Conservation (phyloP, 2,329 filamentous ascomycete species). For the Pezicula carpinea region DNA sequence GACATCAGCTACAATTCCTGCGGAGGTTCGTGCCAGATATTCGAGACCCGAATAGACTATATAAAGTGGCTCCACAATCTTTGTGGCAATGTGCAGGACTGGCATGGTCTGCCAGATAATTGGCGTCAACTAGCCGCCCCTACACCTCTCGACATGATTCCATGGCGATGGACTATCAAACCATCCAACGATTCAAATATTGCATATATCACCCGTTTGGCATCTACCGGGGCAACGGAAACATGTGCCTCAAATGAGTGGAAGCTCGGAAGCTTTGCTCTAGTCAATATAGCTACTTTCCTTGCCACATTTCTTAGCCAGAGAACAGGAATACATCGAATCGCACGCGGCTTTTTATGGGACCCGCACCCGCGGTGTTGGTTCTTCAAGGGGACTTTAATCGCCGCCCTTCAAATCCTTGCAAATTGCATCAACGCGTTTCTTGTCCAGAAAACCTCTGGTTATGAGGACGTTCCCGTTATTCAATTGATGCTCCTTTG, state of each 20-base stretch:
- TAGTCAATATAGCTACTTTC: slow-evolving; percentile 2
- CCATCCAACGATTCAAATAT: slow-evolving; percentile 8
- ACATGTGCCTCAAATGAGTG: slow-evolving; percentile 20
- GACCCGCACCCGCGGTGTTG: no score
- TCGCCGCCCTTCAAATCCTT: no score
- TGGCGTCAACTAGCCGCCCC: slow-evolving; percentile 20
- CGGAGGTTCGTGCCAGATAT: slow-evolving; percentile 24
- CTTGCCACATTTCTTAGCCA: no score
- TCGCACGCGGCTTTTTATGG: no score
- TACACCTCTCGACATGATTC: slow-evolving; percentile 26
- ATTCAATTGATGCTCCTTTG: slow-evolving; percentile 24
- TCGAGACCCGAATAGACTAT: slow-evolving; percentile 29
- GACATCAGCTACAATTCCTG: slow-evolving; percentile 26
- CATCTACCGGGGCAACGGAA: slow-evolving; percentile 3
- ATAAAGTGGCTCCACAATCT: slow-evolving; percentile 28
- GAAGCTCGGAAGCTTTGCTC: slow-evolving; percentile 22
- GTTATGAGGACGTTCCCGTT: no score
- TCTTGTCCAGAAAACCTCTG: no score
- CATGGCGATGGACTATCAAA: slow-evolving; percentile 28
- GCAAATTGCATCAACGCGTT: no score
- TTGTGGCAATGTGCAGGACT: slow-evolving; percentile 25
- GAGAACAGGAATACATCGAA: no score
- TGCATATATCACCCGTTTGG: neutral
- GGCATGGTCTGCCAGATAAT: slow-evolving; percentile 27
- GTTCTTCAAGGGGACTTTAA: no score